Base-by-base conservation (phyloP, 2,329 filamentous ascomycete species). In the Aspergillus sp. region DNA sequence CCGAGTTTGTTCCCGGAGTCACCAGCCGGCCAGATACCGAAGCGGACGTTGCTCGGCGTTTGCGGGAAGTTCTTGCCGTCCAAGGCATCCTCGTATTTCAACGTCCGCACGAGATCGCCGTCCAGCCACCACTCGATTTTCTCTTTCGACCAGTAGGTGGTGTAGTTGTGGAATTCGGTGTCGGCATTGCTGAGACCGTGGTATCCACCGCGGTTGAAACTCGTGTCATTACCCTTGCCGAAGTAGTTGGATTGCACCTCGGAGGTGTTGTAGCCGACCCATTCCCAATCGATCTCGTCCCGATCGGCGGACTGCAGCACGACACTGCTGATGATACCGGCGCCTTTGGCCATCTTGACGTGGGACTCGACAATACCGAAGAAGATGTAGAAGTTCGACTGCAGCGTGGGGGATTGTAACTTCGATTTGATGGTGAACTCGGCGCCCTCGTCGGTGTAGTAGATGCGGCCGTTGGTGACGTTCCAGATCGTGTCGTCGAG, bases 221-320 rank as follows among this genome's bases (percentile, higher is more conserved):
- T 83, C 1, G 69, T 70, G 0, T 90, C 90, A 67, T 90, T 84
- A 56, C 95, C 95, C 78, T 98, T 96, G 75, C 93, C 92, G 69
- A 97, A 99, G 80, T 96, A 99, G 79, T 99, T 98, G 69, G 89
- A 90, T 77, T 98, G 94, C 36, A 78, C 76, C 39, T 65, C 57
- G 45, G 60, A 69, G 24, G 69, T 72, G 62, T 77, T 75, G 53
- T 73, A 73, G 52, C 77, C 77, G 22, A 77, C 65, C 75, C 75
- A 77, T 57, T 78, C 75, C 75, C 91, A 94, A 71, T 96, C 92
- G 46, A 96, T 87, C 77, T 96, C 91, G 73, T 96, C 92, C 14
- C 94, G 82, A 67, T 92, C 88, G 67, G 95, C 89, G 54, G 90
- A 94, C 65, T 95, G 83, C 75, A 94, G 83, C 72, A 96, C 93